Evolutionary conservation across 1,139 yeast genomes (phyloP), one percentile per base, ranked within the genome.

Genomic region (Meyerozyma elateridarum): DNA sequence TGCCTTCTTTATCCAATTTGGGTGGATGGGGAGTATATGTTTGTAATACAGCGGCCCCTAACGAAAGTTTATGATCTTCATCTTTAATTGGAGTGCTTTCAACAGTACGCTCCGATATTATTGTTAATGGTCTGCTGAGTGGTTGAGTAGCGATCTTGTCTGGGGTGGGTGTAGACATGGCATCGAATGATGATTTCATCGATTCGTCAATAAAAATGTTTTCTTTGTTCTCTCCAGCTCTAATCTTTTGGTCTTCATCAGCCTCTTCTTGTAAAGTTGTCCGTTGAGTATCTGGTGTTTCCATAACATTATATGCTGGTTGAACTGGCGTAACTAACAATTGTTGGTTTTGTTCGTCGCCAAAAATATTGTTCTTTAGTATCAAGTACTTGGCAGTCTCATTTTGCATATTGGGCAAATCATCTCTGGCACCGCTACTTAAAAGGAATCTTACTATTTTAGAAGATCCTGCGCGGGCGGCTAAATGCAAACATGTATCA

Each of bases 401-500:
- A 39, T 64, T 59, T 38, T 52, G 56, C 15, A 61, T 56, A 42
- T 70, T 70, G 25, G 57, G 55, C 28, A 70, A 51, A 41, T 65
- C 69, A 46, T 73, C 75, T 28, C 70, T 51, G 4, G 78, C 76
- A 11, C 77, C 76, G 38, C 57, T 61, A 27, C 59, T 52, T 35
- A 70, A 48, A 29, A 74, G 56, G 7, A 54, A 42, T 32, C 61
- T 60, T 4, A 65, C 65, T 24, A 77, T 50, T 28, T 56, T 61
- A 4, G 54, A 36, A 37, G 68, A 60, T 28, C 61, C 62, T 6
- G 69, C 53, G 38, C 68, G 67, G 3, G 74, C 62, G 5, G 88
- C 84, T 30, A 82, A 56, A 45, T 80, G 85, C 32, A 80, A 55
- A 20, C 84, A 79, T 0, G 88, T 79, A 41, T 80, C 80, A 5